phyloP scores from a whole-genome alignment of 2,329 filamentous ascomycete species.

The Cladosporium sp. region DNA sequence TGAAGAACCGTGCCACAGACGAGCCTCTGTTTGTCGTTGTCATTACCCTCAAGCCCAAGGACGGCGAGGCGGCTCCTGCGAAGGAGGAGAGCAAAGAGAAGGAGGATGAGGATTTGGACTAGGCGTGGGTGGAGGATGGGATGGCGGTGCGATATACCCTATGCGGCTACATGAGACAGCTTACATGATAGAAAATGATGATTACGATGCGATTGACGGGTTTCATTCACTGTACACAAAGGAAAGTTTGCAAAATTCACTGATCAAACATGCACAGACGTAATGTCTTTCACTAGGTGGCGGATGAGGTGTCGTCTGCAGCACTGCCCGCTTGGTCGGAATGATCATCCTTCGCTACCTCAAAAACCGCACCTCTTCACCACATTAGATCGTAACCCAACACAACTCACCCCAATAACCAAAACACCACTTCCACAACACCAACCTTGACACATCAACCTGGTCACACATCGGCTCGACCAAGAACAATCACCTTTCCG shows the following conservation, averaged over 20 bases:
- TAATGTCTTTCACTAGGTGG: background rate
- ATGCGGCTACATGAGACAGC: background rate
- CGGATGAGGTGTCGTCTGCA: background rate
- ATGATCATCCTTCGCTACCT: background rate
- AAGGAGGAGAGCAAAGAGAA: constrained; percentile 21
- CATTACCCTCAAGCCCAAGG: constrained; percentile 73
- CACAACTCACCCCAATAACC: background rate
- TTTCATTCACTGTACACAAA: background rate
- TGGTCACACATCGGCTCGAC: too few relatives aligned
- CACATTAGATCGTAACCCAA: background rate
- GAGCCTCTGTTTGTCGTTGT: constrained; percentile 78
- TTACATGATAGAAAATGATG: constrained; percentile 5
- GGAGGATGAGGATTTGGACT: constrained; percentile 10
- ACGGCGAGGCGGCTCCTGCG: constrained; percentile 36
- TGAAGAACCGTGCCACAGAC: constrained; percentile 75
- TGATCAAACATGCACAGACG: background rate
- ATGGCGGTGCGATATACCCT: background rate
- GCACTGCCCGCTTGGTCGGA: background rate
- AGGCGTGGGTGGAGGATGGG: background rate
- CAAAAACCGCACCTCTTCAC: background rate
- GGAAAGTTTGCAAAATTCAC: background rate
- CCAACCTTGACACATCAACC: background rate
- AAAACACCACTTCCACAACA: background rate
- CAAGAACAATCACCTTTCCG: background rate
- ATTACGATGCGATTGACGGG: background rate